These are phyloP conservation scores for Amanita jacksonii DNA, from an alignment of 768 basidiomycete genomes.

Conservation along the genomic window DNA sequence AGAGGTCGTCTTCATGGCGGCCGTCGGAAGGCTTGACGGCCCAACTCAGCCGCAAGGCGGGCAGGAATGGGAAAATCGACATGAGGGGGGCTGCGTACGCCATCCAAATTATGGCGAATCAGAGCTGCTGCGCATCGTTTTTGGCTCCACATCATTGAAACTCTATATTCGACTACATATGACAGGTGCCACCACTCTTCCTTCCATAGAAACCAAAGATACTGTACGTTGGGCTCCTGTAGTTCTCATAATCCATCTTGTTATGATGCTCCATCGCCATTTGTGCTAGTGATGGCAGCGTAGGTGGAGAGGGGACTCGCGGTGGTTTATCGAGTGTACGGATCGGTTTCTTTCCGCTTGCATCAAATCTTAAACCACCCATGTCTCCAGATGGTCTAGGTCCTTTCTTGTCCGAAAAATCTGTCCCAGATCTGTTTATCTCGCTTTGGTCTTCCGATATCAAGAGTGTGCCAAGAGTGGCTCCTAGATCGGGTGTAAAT, in stretches of 20 bases:
- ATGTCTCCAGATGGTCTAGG: background rate
- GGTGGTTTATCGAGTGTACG: constrained; percentile 54
- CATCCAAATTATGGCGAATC: background rate
- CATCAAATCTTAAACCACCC: constrained; percentile 1
- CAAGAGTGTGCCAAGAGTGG: constrained; percentile 35
- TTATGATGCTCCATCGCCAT: constrained; percentile 64
- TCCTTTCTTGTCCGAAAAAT: background rate
- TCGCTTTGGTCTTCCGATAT: constrained; percentile 29
- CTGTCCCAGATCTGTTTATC: background rate
- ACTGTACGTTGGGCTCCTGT: constrained; percentile 77
- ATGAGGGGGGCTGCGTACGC: constrained; percentile 8
- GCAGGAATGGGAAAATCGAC: constrained; percentile 11
- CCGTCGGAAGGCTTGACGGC: constrained; percentile 20
- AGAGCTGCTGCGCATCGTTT: constrained; percentile 12
- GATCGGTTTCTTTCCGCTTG: constrained; percentile 1
- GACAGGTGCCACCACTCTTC: constrained; percentile 32
- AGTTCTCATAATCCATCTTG: constrained; percentile 52
- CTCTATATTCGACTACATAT: constrained; percentile 2
- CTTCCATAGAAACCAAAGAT: constrained; percentile 68
- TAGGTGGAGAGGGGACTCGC: constrained; percentile 71
- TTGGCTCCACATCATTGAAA: constrained; percentile 3
- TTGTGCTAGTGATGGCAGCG: constrained; percentile 64
- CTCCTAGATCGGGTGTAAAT: constrained; percentile 30
- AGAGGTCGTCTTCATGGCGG: constrained; percentile 34
- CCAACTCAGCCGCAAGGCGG: constrained; percentile 19